Percentiles rank a stretch among this genome's conserved stretches.
Conservation (phyloP, 495 filamentous ascomycete genomes). For the Aspergillus taichungensis region DNA sequence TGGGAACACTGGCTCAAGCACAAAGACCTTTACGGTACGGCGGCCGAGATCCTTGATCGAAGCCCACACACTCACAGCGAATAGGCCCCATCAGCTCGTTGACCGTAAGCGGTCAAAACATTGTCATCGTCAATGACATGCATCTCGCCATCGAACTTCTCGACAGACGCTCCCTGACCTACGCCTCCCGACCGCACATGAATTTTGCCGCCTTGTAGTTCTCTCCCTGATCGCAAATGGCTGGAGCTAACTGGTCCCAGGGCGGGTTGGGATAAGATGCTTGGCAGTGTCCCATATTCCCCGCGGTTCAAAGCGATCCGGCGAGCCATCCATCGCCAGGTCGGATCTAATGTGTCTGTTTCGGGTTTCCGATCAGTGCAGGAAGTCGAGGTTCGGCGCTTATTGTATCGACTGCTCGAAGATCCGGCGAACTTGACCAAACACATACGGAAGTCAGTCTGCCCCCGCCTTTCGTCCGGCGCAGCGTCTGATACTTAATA, state of each 20-base stretch:
- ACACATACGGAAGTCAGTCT: not conserved
- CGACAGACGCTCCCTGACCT: constrained; percentile 32
- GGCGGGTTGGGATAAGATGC: too few relatives aligned
- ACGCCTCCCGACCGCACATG: constrained; percentile 32
- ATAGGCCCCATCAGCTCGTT: constrained; percentile 40
- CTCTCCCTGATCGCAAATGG: too few relatives aligned
- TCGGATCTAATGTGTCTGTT: too few relatives aligned
- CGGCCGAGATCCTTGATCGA: not conserved
- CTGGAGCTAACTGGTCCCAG: too few relatives aligned
- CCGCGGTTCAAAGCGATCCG: too few relatives aligned
- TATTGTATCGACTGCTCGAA: constrained; percentile 23
- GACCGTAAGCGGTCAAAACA: constrained; percentile 34
- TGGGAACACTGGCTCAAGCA: constrained; percentile 42
- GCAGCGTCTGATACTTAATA: constrained; percentile 7
- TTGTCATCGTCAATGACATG: constrained; percentile 40
- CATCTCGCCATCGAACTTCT: constrained; percentile 32
- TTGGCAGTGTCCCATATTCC: not conserved
- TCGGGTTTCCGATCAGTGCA: not conserved
- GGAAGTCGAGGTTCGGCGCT: constrained; percentile 24
- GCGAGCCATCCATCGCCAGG: too few relatives aligned
- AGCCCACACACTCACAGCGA: not conserved
- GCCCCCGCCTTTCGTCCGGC: constrained; percentile 10
- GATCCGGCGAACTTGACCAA: not conserved
- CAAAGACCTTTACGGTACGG: constrained; percentile 38
- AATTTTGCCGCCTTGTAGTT: constrained; percentile 28